Percentiles rank a stretch among this genome's conserved stretches.
phyloP scores from a whole-genome alignment of 441 rosid species.

The Hura crepitans region DNA sequence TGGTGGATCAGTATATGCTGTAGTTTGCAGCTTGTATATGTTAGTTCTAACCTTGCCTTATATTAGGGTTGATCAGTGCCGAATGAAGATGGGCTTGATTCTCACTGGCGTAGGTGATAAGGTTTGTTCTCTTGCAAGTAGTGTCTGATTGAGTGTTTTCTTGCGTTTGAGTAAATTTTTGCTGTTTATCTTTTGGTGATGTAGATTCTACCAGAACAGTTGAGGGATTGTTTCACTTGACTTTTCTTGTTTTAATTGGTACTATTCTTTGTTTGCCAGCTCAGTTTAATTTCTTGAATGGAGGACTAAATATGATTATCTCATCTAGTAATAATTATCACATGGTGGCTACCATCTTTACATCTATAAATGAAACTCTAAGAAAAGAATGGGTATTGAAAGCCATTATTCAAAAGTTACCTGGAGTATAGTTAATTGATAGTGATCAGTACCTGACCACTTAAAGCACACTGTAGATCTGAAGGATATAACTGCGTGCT shows the following conservation, averaged over 20 bases:
- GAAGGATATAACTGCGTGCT: not conserved
- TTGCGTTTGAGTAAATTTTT: not conserved
- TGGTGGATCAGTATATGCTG: not conserved
- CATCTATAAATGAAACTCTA: not conserved
- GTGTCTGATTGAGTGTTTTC: not conserved
- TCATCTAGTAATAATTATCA: not conserved
- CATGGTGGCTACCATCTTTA: not conserved
- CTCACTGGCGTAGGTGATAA: slow-evolving; percentile 90
- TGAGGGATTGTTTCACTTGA: not conserved
- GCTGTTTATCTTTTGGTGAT: not conserved
- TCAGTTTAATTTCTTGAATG: not conserved
- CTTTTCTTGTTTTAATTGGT: not conserved
- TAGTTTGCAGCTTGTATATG: not conserved
- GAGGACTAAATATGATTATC: not conserved
- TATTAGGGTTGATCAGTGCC: slow-evolving; percentile 70
- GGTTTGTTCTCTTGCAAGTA: slow-evolving; percentile 46
- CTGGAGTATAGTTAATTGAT: not conserved
- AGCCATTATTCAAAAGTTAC: not conserved
- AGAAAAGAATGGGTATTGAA: not conserved
- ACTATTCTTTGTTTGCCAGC: not conserved
- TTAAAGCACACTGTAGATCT: not conserved
- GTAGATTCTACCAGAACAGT: not conserved
- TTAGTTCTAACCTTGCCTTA: slow-evolving; percentile 24
- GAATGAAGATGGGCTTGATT: slow-evolving; percentile 69
- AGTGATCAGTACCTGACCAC: not conserved